Conservation (phyloP, 106 monocot species). For the Phalaenopsis equestris region DNA sequence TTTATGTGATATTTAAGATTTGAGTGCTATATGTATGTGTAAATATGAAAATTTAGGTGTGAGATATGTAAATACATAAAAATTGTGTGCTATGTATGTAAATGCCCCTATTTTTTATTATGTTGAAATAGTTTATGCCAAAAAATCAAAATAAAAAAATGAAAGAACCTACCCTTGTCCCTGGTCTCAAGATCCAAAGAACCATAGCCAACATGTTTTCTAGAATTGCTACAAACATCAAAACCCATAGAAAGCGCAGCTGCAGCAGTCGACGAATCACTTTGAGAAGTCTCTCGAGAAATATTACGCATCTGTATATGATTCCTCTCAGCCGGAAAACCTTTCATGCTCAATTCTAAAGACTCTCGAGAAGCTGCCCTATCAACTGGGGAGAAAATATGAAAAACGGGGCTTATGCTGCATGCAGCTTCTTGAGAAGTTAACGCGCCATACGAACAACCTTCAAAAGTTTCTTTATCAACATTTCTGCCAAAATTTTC, state of each 20-base stretch:
- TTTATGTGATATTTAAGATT: too few species aligned
- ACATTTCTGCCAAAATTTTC: constrained; percentile 26
- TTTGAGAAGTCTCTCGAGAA: constrained; percentile 49
- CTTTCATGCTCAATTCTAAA: constrained; percentile 20
- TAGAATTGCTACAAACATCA: constrained; percentile 36
- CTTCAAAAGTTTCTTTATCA: constrained; percentile 19
- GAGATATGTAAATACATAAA: too few species aligned
- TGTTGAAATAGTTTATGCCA: too few species aligned
- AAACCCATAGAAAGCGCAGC: constrained; percentile 32
- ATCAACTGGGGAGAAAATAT: constrained; percentile 17
- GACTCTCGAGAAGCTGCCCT: constrained; percentile 20
- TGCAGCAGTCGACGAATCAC: constrained; percentile 49
- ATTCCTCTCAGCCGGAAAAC: constrained; percentile 23
- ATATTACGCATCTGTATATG: constrained; percentile 15
- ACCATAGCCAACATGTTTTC: constrained; percentile 27
- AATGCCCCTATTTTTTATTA: too few species aligned
- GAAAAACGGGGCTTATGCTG: constrained; percentile 18
- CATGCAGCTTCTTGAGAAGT: constrained; percentile 21
- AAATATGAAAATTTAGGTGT: too few species aligned
- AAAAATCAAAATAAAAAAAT: not conserved
- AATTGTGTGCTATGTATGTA: too few species aligned
- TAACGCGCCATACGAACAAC: constrained; percentile 24
- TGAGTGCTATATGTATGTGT: too few species aligned
- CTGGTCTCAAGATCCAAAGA: constrained; percentile 23
- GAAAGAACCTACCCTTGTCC: constrained; percentile 25